These are phyloP conservation scores for Pistacia atlantica DNA, from an alignment of 345 rosid species.

Conservation along the genomic window DNA sequence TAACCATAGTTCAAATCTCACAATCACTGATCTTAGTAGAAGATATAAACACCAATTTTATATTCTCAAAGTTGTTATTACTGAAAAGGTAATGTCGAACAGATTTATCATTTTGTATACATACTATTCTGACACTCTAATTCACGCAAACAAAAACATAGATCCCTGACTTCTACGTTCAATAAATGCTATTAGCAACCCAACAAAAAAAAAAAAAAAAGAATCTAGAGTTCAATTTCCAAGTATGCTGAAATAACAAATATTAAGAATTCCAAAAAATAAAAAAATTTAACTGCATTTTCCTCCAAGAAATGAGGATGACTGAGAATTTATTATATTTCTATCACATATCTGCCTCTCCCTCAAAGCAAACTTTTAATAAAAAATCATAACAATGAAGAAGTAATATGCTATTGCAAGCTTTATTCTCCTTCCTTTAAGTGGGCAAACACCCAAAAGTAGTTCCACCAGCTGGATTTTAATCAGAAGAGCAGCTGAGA, in stretches of 20 bases:
- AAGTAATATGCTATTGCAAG: not conserved
- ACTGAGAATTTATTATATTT: no score
- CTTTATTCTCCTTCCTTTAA: not conserved
- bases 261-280: no score
- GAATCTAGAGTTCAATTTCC: not conserved
- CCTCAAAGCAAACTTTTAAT: not conserved
- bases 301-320: not conserved
- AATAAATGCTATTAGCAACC: not conserved
- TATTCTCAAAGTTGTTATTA: not conserved
- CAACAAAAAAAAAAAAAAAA: not conserved
- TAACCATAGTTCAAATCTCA: not conserved
- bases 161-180: not conserved
- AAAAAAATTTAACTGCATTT: not conserved
- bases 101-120: not conserved
- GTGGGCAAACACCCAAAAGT: not conserved
- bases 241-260: not conserved
- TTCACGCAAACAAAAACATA: not conserved
- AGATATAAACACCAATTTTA: not conserved
- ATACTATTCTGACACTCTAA: no score
- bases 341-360: not conserved
- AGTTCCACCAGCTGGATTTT: not conserved
- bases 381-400: not conserved
- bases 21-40: not conserved
- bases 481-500: not conserved
- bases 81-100: not conserved